phyloP scores from a whole-genome alignment of 2,329 filamentous ascomycete species.

The Tolypocladium tropicale region DNA sequence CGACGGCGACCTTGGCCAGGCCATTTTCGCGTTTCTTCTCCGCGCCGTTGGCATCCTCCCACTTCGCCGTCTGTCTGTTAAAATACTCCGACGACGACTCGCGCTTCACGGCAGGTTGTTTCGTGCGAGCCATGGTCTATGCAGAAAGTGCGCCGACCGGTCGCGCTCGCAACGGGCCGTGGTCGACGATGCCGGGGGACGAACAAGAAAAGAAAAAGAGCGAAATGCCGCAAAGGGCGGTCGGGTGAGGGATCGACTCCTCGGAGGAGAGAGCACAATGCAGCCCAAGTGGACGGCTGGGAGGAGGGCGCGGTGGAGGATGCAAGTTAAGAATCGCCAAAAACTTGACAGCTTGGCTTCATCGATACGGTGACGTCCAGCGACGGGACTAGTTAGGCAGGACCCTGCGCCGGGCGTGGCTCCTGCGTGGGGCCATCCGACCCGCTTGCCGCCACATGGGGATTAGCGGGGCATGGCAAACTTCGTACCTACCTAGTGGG shows the following conservation, averaged over 20 bases:
- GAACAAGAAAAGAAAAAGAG: not conserved
- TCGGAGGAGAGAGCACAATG: not conserved
- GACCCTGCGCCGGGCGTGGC: not conserved
- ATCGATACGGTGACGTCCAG: not conserved
- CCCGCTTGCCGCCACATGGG: not conserved
- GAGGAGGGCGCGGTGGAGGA: not conserved
- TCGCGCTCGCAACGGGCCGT: not conserved
- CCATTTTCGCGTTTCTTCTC: slow-evolving; percentile 12
- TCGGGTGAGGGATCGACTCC: not conserved
- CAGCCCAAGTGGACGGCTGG: not conserved
- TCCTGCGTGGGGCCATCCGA: not conserved
- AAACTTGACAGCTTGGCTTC: slow-evolving; percentile 3
- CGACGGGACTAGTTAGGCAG: not conserved
- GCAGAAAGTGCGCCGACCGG: not conserved
- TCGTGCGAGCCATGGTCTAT: slow-evolving; percentile 55
- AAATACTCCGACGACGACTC: slow-evolving; percentile 58
- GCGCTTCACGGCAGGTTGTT: slow-evolving; percentile 58
- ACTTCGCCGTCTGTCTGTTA: slow-evolving; percentile 32
- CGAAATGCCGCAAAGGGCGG: not conserved
- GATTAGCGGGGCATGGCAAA: not conserved
- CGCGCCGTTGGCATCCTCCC: slow-evolving; percentile 21
- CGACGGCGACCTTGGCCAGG: not conserved
- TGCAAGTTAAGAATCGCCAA: not conserved
- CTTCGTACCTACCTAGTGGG: not conserved
- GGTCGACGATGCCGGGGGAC: not conserved